Conservation (phyloP, 2,329 filamentous ascomycete genomes). For the Trichoderma koningii region DNA sequence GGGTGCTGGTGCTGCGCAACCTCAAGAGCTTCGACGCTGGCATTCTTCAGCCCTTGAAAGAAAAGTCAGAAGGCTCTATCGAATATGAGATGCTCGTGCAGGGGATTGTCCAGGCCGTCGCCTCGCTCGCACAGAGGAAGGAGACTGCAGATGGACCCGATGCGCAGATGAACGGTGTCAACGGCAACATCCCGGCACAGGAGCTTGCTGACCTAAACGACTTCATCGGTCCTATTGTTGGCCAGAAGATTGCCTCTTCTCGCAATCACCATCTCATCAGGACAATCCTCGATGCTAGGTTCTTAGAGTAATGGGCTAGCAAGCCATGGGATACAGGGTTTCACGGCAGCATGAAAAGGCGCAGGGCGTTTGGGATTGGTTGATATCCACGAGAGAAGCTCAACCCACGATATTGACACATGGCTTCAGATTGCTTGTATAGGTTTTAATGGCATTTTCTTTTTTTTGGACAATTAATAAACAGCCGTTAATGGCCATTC, state of each 20-base stretch:
- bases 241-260: conserved; percentile 49
- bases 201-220: conserved; percentile 53
- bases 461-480: conserved; percentile 19
- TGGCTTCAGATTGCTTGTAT: conserved; percentile 5
- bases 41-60: conserved; percentile 56
- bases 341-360: conserved; percentile 26
- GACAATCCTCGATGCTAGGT: conserved; percentile 57
- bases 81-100: conserved; percentile 60
- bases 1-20: conserved; percentile 58
- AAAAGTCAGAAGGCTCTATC: conserved; percentile 50
- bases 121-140: conserved; percentile 45
- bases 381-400: conserved; percentile 24
- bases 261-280: conserved; percentile 52
- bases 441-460: conserved; percentile 8
- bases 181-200: conserved; percentile 41
- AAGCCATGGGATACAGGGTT: not conserved
- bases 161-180: conserved; percentile 42
- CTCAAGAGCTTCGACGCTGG: conserved; percentile 56
- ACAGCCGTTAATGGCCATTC: conserved; percentile 16
- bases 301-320: conserved; percentile 46
- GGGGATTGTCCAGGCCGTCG: conserved; percentile 57
- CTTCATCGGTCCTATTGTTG: conserved; percentile 58
- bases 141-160: conserved; percentile 40
- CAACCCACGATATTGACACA: not conserved
- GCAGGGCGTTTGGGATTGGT: conserved; percentile 35